Evolutionary conservation across 2,329 filamentous ascomycete species (phyloP), one percentile per base, ranked within the genome.

Genomic region (Rutstroemia sp.): DNA sequence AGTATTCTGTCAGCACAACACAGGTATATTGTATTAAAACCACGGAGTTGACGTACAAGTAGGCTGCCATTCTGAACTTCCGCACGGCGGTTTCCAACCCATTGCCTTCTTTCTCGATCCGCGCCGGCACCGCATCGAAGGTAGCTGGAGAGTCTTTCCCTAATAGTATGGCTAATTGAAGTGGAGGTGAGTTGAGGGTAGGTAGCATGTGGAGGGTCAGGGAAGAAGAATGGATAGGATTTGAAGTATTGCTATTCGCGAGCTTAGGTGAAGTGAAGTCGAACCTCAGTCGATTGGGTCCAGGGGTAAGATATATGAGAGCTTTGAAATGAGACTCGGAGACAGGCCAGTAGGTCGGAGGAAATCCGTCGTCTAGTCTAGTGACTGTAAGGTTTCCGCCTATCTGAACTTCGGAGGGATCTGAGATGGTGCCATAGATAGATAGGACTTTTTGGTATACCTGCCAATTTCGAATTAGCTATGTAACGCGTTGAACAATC

Each of bases 21-120:
- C 39, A 5, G 14, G 21, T 3, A 45, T 10, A 34, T 46, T 34
- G 3, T 44, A 36, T 30, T 17, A 8, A 17, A 50, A 25, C 19
- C 6, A 46, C 21, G 25, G 5, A 38, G 14, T 51, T 19, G 14
- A 52, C 54, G 5, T 53, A 56, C 54, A 97, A 77, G 69, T 97
- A 96, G 23, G 90, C 92, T 17, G 91, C 87, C 88, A 95, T 96
- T 61, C 92, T 83, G 69, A 94, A 96, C 70, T 99, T 99, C 66
- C 82, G 83, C 51, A 95, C 79, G 0, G 94, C 94, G 7, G 82
- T 83, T 10, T 92, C 86, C 38, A 97, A 69, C 1, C 80, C 81
- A 70, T 96, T 95, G 17, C 89, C 92, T 76, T 95, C 92, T 63
- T 80, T 84, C 70, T 88, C 83, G 55, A 81, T 75, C 49, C 88